Percentiles rank a stretch among this genome's conserved stretches.
phyloP scores from a whole-genome alignment of 768 basidiomycete species.

The Mycena olivaceomarginata region DNA sequence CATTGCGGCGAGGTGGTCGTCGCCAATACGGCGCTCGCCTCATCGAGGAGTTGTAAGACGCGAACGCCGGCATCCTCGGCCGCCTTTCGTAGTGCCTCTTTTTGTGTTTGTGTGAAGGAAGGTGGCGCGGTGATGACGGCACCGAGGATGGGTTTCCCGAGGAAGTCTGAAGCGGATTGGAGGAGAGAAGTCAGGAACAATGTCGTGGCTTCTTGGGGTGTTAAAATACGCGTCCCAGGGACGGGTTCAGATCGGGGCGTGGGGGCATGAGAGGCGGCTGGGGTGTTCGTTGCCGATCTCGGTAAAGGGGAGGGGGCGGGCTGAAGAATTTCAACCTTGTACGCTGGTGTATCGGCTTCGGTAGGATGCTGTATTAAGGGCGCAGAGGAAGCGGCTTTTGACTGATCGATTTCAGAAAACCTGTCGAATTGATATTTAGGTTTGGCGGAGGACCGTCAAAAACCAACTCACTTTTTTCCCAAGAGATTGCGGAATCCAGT shows the following conservation, averaged over 20 bases:
- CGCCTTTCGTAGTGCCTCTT: slow-evolving; percentile 81
- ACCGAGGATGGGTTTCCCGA: slow-evolving; percentile 85
- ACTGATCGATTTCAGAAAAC: slow-evolving; percentile 84
- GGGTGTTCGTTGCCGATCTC: slow-evolving; percentile 73
- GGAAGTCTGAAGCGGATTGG: slow-evolving; percentile 92
- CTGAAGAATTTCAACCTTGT: slow-evolving; percentile 88
- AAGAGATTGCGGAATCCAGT: slow-evolving; percentile 95
- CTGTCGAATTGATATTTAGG: slow-evolving; percentile 56
- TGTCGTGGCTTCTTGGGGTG: slow-evolving; percentile 88
- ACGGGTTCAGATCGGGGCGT: slow-evolving; percentile 87
- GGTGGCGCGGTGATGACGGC: slow-evolving; percentile 91
- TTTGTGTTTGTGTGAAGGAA: slow-evolving; percentile 83
- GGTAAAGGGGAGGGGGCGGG: slow-evolving; percentile 85
- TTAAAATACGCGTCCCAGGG: slow-evolving; percentile 81
- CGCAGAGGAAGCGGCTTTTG: slow-evolving; percentile 73
- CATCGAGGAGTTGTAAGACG: slow-evolving; percentile 92
- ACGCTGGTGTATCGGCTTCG: slow-evolving; percentile 83
- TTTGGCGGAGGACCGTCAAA: background rate
- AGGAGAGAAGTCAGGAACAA: slow-evolving; percentile 92
- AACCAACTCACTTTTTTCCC: slow-evolving; percentile 83
- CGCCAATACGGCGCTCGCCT: slow-evolving; percentile 85
- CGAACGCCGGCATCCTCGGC: slow-evolving; percentile 88
- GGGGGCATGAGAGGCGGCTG: slow-evolving; percentile 78
- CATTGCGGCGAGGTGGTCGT: slow-evolving; percentile 70
- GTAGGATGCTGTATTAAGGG: slow-evolving; percentile 88